Base-by-base conservation (phyloP, 148 eudicot genomes). In the Dianthus caryophyllus region DNA sequence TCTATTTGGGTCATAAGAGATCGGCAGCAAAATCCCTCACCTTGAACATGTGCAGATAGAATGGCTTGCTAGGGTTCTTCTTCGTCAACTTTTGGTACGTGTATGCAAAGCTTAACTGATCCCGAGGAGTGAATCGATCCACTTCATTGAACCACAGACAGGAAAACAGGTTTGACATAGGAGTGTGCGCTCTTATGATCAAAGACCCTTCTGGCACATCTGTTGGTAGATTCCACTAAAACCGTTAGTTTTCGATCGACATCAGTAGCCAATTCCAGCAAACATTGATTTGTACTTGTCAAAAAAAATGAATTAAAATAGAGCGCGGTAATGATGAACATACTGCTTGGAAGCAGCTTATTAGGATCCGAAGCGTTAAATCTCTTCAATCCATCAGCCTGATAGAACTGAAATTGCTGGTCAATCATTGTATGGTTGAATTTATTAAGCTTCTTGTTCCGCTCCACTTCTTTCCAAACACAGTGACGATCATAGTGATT, bases 171-270 rank as follows among this genome's bases (percentile, higher is more conserved):
- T 94, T 94, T 22, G 99, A 90, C 99, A 94, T 90, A 72, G 99
- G 97, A 59, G 99, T 90, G 79, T 94, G 99, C 4, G 97, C 99
- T 83, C 99, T 83, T 59, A 94, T 85, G 76, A 94, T 94, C 62
- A 94, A 76, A 72, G 96, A 88, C 30, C 99, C 99, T 86, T 94
- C 99, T 59, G 99, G 99, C 78, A 94, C 99, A 90, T 94, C 99
- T 94, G 87, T 73, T 65, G 75, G 66, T 46, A 30, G 53, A 65
- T 69, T 27, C 2, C 52, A 61, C 55, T 51, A 25, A 43, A n/a
- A 54, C 44, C 31, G 39, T 65, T 52, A 77, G 50, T 9, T 30
- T 41, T 12, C 60, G 18, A 46, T 4, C 48, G 69, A 51, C 36
- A 0, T 17, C 14, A 33, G 12, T 62, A 33, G 15, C 31, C 20